Conservation (phyloP, 306 rosid species). For the Lablab purpureus region DNA sequence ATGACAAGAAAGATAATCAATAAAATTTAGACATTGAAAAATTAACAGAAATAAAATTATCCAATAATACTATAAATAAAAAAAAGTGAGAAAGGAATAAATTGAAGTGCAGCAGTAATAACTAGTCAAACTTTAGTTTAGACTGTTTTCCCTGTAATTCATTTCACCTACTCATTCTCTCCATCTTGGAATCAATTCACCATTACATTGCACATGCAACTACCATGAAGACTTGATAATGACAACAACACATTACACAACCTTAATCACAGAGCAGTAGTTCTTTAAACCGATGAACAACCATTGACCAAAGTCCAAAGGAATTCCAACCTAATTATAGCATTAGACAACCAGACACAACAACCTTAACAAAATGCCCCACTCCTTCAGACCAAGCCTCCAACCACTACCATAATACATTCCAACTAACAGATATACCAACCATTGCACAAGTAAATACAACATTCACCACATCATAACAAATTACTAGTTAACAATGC, state of each 20-base stretch:
- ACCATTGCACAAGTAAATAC: background rate
- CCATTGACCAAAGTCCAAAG: conserved; percentile 43
- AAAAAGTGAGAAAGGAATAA: no score
- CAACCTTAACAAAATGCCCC: conserved; percentile 48
- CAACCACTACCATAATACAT: background rate
- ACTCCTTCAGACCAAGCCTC: conserved; percentile 29
- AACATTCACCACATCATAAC: background rate
- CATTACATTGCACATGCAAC: background rate
- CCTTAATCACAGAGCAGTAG: background rate
- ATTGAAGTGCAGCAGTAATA: background rate
- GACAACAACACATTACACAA: conserved; percentile 14
- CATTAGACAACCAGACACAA: conserved; percentile 33
- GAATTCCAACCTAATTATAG: conserved; percentile 36
- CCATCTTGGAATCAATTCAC: background rate
- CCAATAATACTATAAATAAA: no score
- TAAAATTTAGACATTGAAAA: no score
- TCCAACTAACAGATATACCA: background rate
- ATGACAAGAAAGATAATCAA: no score
- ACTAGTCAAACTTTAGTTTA: background rate
- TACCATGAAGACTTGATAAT: conserved; percentile 35
- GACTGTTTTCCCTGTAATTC: conserved; percentile 25
- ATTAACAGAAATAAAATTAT: no score
- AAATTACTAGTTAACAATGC: background rate
- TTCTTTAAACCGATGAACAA: conserved; percentile 15
- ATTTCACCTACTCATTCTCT: background rate